Evolutionary conservation across 768 basidiomycete genomes (phyloP).

Genomic region (Lentinula aciculospora): DNA sequence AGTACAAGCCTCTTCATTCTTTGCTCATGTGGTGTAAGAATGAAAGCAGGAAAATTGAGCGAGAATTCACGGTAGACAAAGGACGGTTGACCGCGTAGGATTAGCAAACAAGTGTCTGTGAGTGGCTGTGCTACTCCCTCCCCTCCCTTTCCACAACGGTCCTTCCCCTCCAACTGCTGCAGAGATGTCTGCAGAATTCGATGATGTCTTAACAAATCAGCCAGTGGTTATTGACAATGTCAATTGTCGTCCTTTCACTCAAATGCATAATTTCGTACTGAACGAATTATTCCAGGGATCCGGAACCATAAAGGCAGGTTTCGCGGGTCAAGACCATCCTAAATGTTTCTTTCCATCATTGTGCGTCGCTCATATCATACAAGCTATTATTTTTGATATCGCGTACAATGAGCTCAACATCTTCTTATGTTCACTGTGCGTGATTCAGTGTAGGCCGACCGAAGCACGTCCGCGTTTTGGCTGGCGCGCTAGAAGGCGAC

Average conservation of each 20-base stretch:
- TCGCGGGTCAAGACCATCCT: constrained; percentile 97
- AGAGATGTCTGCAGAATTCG: constrained; percentile 79
- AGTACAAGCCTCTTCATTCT: too few relatives aligned
- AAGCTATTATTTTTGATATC: constrained; percentile 16
- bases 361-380: too few relatives aligned
- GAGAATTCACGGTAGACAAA: too few relatives aligned
- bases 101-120: background rate
- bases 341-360: constrained; percentile 99
- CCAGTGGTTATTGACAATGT: constrained; percentile 99
- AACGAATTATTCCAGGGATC: constrained; percentile 65
- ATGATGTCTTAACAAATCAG: constrained; percentile 95
- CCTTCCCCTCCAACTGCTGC: constrained; percentile 8
- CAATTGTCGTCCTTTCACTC: constrained; percentile 19
- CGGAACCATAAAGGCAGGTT: constrained; percentile 97
- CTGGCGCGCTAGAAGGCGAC: constrained; percentile 93
- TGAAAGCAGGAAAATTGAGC: too few relatives aligned
- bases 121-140: background rate
- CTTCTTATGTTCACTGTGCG: background rate
- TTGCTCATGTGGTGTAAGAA: too few relatives aligned
- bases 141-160: background rate
- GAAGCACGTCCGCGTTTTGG: constrained; percentile 97
- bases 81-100: too few relatives aligned
- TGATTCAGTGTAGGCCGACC: constrained; percentile 82
- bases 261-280: constrained; percentile 15
- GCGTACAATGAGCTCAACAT: constrained; percentile 18